Evolutionary conservation across 2,329 filamentous ascomycete species (phyloP).

Genomic region (Bipolaris oryzae): DNA sequence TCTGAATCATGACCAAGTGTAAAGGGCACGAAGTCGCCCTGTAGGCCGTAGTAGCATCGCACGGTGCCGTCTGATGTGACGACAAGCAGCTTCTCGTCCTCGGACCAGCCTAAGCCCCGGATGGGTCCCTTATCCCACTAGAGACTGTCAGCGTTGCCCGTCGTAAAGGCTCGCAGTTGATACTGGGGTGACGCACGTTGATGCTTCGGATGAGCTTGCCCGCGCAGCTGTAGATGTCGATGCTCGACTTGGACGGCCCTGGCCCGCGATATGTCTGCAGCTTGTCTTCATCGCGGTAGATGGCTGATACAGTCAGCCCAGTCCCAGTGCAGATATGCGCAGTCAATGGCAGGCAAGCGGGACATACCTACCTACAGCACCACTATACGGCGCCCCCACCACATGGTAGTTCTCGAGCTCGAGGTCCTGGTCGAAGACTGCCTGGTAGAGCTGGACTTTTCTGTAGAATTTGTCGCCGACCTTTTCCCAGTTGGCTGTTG

Average conservation of each 20-base stretch:
- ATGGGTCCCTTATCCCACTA: slow-evolving; percentile 89
- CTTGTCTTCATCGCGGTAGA: slow-evolving; percentile 88
- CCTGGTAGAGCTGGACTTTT: slow-evolving; percentile 90
- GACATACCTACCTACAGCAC: slow-evolving; percentile 76
- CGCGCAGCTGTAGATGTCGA: slow-evolving; percentile 93
- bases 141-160: slow-evolving; percentile 20
- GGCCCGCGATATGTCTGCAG: slow-evolving; percentile 77
- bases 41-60: slow-evolving; percentile 86
- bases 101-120: slow-evolving; percentile 91
- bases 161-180: slow-evolving; percentile 1
- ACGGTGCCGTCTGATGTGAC: slow-evolving; percentile 90
- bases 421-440: slow-evolving; percentile 88
- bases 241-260: slow-evolving; percentile 76
- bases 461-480: slow-evolving; percentile 94
- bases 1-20: slow-evolving; percentile 87
- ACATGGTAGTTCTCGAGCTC: slow-evolving; percentile 95
- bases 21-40: slow-evolving; percentile 94
- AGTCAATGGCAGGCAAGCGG: slow-evolving; percentile 8
- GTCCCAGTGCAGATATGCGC: slow-evolving; percentile 1
- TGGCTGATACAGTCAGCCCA: slow-evolving; percentile 62
- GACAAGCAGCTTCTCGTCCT: slow-evolving; percentile 89
- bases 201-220: slow-evolving; percentile 87
- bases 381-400: slow-evolving; percentile 88
- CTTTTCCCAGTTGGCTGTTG: slow-evolving; percentile 91
- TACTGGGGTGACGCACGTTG: slow-evolving; percentile 53